Conservation (phyloP, 2,329 filamentous ascomycete species). For the Zymoseptoria crescenta region DNA sequence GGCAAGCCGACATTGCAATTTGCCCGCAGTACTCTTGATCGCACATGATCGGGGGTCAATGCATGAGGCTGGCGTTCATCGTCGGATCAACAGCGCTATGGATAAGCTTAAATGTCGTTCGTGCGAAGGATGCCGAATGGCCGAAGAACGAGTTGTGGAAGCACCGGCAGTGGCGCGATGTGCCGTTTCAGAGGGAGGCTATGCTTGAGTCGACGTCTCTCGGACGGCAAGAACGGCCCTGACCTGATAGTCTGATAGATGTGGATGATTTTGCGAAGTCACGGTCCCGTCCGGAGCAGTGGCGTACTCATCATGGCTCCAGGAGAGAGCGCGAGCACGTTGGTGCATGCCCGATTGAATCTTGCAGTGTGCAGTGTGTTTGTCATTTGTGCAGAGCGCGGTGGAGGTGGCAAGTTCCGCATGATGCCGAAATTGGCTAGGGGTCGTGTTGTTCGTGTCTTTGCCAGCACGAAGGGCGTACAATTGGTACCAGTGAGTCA, state of each 20-base stretch:
- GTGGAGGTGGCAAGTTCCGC: too few species aligned
- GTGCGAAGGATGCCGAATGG: background rate
- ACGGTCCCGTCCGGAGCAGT: background rate
- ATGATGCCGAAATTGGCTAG: too few species aligned
- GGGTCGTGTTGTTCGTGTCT: too few species aligned
- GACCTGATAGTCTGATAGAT: background rate
- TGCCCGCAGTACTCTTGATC: background rate
- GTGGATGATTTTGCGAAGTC: background rate
- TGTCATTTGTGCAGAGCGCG: background rate
- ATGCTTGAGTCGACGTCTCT: background rate
- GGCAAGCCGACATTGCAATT: background rate
- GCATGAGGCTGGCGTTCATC: background rate
- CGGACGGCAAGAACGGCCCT: too few species aligned
- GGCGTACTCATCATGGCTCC: background rate
- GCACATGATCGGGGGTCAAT: background rate
- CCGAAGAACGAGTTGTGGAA: background rate
- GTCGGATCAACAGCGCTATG: background rate
- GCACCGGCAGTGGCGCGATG: background rate
- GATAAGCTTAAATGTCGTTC: background rate
- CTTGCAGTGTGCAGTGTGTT: too few species aligned
- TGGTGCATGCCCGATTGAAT: background rate
- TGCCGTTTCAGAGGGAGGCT: background rate
- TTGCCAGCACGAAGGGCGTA: too few species aligned
- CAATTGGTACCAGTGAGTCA: too few species aligned
- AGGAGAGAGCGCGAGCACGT: background rate